Percentiles rank a stretch among this genome's conserved stretches.
Conservation (phyloP, 306 rosid species). For the Sesbania bispinosa region DNA sequence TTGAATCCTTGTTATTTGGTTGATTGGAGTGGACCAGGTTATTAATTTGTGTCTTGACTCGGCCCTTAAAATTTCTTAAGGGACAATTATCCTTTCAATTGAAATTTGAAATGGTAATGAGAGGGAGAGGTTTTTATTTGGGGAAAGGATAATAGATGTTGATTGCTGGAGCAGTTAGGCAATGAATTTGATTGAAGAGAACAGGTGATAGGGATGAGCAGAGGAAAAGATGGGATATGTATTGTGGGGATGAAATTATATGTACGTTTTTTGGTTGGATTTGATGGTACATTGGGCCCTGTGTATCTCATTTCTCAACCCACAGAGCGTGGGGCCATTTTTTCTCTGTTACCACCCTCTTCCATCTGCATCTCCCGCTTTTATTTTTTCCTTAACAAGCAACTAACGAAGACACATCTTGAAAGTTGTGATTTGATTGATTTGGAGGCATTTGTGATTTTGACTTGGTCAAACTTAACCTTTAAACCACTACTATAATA, state of each 20-base stretch:
- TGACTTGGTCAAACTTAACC: slow-evolving; percentile 38
- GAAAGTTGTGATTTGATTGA: slow-evolving; percentile 21
- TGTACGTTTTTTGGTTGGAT: slow-evolving; percentile 11
- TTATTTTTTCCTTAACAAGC: slow-evolving; percentile 18
- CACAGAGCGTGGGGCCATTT: slow-evolving; percentile 2
- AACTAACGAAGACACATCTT: slow-evolving; percentile 12
- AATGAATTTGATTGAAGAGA: slow-evolving; percentile 15
- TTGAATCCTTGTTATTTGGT: neutral
- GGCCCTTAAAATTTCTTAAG: too few species aligned
- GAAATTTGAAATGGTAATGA: neutral
- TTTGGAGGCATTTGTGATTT: neutral
- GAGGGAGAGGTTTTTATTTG: neutral
- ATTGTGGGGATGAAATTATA: neutral
- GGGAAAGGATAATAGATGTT: neutral
- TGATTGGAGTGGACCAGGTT: too few species aligned
- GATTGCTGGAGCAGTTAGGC: neutral
- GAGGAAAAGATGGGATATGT: neutral
- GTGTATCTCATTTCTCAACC: neutral
- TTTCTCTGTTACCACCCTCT: neutral
- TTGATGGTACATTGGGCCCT: slow-evolving; percentile 19
- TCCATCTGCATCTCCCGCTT: slow-evolving; percentile 22
- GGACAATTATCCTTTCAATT: too few species aligned
- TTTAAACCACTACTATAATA: too few species aligned
- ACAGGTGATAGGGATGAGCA: neutral
- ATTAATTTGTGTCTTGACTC: too few species aligned